A percentile compares a stretch with the other conserved stretches of the same genome.
Conservation (phyloP, 352 stramenopile species). For the Phytophthora gonapodyides region DNA sequence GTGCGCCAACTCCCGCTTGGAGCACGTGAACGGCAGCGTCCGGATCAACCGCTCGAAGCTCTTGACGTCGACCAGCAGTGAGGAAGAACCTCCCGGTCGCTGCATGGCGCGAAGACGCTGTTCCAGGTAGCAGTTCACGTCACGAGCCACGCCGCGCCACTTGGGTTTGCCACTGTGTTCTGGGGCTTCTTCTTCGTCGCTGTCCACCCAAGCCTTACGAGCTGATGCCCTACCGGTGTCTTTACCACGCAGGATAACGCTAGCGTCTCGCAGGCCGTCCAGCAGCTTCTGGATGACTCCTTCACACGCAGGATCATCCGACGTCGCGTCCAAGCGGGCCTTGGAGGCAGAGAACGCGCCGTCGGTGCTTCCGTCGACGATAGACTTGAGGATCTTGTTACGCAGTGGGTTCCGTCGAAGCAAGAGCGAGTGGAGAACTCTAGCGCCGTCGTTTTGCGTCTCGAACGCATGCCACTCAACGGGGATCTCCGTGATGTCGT, state of each 20-base stretch:
- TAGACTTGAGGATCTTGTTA: slow-evolving; percentile 30
- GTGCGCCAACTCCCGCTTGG: slow-evolving; percentile 36
- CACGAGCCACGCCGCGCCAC: slow-evolving; percentile 55
- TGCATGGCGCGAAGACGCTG: slow-evolving; percentile 36
- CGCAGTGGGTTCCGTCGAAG: slow-evolving; percentile 54
- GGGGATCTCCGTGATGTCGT: slow-evolving; percentile 49
- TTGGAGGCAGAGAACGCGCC: slow-evolving; percentile 8
- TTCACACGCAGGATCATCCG: slow-evolving; percentile 44
- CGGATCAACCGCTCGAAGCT: slow-evolving; percentile 48
- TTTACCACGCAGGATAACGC: slow-evolving; percentile 9
- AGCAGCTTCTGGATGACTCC: slow-evolving; percentile 59
- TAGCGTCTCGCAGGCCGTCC: slow-evolving; percentile 43
- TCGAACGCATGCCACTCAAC: slow-evolving; percentile 56
- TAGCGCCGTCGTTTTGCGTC: slow-evolving; percentile 25
- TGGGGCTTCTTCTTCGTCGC: slow-evolving; percentile 24
- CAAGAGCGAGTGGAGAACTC: slow-evolving; percentile 46
- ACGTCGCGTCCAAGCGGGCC: not conserved
- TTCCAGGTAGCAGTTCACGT: slow-evolving; percentile 54
- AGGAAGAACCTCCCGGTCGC: not conserved
- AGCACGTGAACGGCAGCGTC: slow-evolving; percentile 45
- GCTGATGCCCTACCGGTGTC: not conserved
- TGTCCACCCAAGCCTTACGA: slow-evolving; percentile 30
- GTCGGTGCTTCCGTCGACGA: slow-evolving; percentile 39
- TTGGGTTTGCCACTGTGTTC: slow-evolving; percentile 12
- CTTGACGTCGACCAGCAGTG: slow-evolving; percentile 35